Base-by-base conservation (phyloP, 768 basidiomycete species). In the Kwoniella pini region DNA sequence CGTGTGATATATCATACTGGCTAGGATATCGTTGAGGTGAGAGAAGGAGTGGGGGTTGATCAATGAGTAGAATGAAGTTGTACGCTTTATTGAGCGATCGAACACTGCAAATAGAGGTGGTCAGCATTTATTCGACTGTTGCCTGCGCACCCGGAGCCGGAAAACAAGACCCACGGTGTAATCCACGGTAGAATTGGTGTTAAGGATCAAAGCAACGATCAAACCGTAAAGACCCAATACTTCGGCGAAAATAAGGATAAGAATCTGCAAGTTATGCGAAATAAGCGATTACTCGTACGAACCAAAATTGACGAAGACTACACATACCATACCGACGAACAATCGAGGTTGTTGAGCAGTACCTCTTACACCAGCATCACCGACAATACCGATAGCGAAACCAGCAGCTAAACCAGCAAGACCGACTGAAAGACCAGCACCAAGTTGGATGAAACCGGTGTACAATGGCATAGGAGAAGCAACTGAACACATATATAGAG, bases 331-430 rank as follows among this genome's bases (percentile, higher is more conserved):
- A 76, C 91, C 90, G 71, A 96, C 92, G 80, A 88, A 95, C 69
- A 96, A 82, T 71, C 90, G 82, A 52, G 92, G 91, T 81, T 98
- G 94, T 80, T 97, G 95, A 45, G 94, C 95, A 54, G 94, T 96
- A 61, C 95, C 96, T 45, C 96, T 84, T 27, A 98, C 96, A 84
- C 96, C 95, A 62, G 95, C 94, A 78, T 99, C 96, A 77, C 96
- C 96, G 59, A 98, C 96, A 76, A 98, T 97, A 59, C 96, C 96
- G 75, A 99, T 80, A 7, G 78, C 77, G 68, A 75, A 79, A 40
- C 78, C 78, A 19, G 79, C 79, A 17, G 77, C 78, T 39, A 79
- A 67, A 78, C 79, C 80, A 63, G 96, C 96, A 68, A 97, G 95
- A 50, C 96, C 96, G 62, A 95, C 95, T 51, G 93, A 90, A 36